phyloP scores from a whole-genome alignment of 2,329 filamentous ascomycete genomes.

The Colletotrichum lentis region DNA sequence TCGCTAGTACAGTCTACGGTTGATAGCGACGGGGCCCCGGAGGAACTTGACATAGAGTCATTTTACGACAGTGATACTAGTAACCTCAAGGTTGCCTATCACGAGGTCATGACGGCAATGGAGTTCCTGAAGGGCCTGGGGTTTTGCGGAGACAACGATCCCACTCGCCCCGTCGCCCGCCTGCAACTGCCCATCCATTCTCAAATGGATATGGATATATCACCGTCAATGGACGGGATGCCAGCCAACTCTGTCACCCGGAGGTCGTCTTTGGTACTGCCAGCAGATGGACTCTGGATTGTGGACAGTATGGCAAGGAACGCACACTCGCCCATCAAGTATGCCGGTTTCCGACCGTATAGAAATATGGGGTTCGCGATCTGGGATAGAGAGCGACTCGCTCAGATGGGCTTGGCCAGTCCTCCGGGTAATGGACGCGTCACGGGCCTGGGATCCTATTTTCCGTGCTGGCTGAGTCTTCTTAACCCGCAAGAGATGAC shows the following conservation, averaged over 20 bases:
- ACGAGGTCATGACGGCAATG: slow-evolving; percentile 29
- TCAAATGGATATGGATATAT: neutral
- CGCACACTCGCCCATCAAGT: slow-evolving; percentile 32
- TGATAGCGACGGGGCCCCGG: fast-evolving
- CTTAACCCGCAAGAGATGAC: neutral
- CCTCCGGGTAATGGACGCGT: slow-evolving; percentile 24
- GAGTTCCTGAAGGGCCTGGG: neutral
- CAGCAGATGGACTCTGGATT: slow-evolving; percentile 31
- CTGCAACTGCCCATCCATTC: neutral
- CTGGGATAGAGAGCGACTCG: slow-evolving; percentile 26
- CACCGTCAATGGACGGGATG: slow-evolving; percentile 3
- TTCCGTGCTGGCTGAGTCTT: slow-evolving; percentile 14
- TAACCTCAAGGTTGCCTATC: slow-evolving; percentile 26
- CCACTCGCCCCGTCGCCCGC: neutral
- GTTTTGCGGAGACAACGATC: no score
- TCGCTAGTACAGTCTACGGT: neutral
- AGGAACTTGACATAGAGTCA: neutral
- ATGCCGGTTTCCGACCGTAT: slow-evolving; percentile 28
- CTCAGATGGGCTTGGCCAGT: slow-evolving; percentile 17
- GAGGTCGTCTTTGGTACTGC: slow-evolving; percentile 5
- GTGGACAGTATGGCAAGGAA: slow-evolving; percentile 31
- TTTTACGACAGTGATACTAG: slow-evolving; percentile 30
- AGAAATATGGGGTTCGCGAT: slow-evolving; percentile 26
- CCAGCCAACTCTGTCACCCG: neutral
- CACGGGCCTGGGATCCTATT: slow-evolving; percentile 27